Evolutionary conservation across 257 asterid genomes (phyloP), one percentile per base, ranked within the genome.

Genomic region (Solanum piurae): DNA sequence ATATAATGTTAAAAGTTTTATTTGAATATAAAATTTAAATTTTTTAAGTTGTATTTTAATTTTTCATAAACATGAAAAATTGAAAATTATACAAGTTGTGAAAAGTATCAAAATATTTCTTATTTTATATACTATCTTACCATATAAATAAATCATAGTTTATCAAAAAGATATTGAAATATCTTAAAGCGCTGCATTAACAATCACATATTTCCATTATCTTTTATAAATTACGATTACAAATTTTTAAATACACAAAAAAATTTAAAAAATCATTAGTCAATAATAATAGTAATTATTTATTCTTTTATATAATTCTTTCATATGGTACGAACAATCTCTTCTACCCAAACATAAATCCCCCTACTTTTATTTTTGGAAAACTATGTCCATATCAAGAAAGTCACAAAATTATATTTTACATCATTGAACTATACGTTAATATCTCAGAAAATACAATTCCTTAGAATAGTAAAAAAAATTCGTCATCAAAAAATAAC

Each of bases 221-320:
- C 4, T 64, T n/a, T n/a, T n/a, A 64, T n/a, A 64, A 64, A 11
- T 10, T 64, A 33, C 0, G 0, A 64, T 64, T 11, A n/a, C 8
- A 64, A 64, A n/a, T 5, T 0, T 11, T n/a, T 2, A 64, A 10
- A 4, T 64, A n/a, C 4, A 62, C 7, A 62, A 10, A 5, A 52
- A n/a, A 4, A 0, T n/a, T 3, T 0, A 0, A 62, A 64, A 11
- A n/a, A 10, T n/a, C 33, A 64, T 10, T n/a, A n/a, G 8, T 11
- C 72, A n/a, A 64, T 4, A 64, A 64, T n/a, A n/a, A 4, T 11
- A 10, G 1, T 64, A 64, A n/a, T 4, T 64, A n/a, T 0, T 64
- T 64, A 64, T 64, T n/a, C 16, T n/a, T 64, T 64, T 1, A n/a
- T 11, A 64, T n/a, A 11, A n/a, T n/a, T 25, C 25, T 62, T 62